Percentiles rank a stretch among this genome's conserved stretches.
Conservation (phyloP, 2,329 filamentous ascomycete genomes). For the Chaetomium strumarium region DNA sequence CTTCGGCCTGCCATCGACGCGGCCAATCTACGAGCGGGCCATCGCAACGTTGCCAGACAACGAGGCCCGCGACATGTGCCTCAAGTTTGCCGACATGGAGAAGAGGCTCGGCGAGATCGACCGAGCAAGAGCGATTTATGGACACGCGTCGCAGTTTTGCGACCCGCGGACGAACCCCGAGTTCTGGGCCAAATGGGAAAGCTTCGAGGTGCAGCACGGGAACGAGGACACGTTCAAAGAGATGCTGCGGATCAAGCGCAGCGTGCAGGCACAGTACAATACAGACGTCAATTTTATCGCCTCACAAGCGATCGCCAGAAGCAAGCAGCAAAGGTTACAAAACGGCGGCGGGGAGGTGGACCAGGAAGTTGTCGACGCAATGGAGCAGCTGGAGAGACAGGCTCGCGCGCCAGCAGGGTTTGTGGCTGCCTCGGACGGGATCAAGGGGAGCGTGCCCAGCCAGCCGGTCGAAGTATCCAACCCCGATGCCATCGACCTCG, state of each 20-base stretch:
- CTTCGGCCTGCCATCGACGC: constrained; percentile 90
- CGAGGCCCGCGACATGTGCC: constrained; percentile 95
- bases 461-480: constrained; percentile 53
- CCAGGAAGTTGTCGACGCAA: constrained; percentile 64
- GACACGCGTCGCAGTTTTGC: constrained; percentile 94
- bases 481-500: constrained; percentile 79
- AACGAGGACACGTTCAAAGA: constrained; percentile 99
- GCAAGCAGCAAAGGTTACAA: constrained; percentile 54
- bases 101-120: constrained; percentile 62
- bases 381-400: constrained; percentile 83
- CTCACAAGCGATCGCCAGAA: constrained; percentile 82
- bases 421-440: constrained; percentile 75
- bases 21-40: constrained; percentile 92
- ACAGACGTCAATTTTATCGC: constrained; percentile 99
- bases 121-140: constrained; percentile 89
- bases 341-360: constrained; percentile 39
- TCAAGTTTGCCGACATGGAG: constrained; percentile 80
- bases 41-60: constrained; percentile 88
- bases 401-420: constrained; percentile 86
- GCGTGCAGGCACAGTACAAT: constrained; percentile 96
- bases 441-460: constrained; percentile 52
- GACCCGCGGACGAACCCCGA: constrained; percentile 83
- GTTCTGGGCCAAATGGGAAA: constrained; percentile 97
- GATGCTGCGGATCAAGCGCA: constrained; percentile 96
- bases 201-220: constrained; percentile 94